Evolutionary conservation across 1,139 yeast species (phyloP), one percentile per base, ranked within the genome.

Genomic region (Magnusiomyces sp.): DNA sequence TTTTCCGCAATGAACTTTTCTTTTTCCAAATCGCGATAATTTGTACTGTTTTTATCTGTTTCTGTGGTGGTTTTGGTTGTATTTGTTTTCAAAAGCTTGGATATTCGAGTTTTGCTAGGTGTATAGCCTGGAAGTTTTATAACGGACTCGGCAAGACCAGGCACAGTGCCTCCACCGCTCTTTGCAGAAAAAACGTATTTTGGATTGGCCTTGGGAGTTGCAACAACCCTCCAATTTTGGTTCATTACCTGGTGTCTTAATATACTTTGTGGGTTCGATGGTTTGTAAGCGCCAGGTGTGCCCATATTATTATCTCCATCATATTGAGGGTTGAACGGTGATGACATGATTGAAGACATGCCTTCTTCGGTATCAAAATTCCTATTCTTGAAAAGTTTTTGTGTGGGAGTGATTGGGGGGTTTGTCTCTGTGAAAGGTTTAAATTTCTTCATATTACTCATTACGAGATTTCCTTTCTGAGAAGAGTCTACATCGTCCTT

Each of bases 231-330:
- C 71, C 70, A 68, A 47, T 62, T 64, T 46, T 60, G 58, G 53
- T 67, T 66, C 38, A 67, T 58, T 5, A 67, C 69, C 29, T 66
- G 65, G 49, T 68, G 71, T 5, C 67, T 53, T n/a, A 68, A 53
- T 11, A 57, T 54, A 36, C 53, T 51, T 7, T 47, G 46, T 2
- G 54, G 40, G 20, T 27, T 34, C 16, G 17, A 33, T 7, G 40
- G 45, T 17, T 47, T 32, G 31, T 27, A 20, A 31, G 43, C 47
- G 27, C 40, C 40, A 19, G 46, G 40, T 6, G 55, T 5, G 58
- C 51, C 40, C 53, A 49, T 10, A 56, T 52, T 4, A 56, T 20
- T 46, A 52, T 20, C 45, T 53, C 13, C 13, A 20, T 43, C 45
- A 3, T 33, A 33, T 2, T 39, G 42, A 10, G 48, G 42, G 20